Evolutionary conservation across 306 rosid genomes (phyloP).

Genomic region (Dryas alaskensis): DNA sequence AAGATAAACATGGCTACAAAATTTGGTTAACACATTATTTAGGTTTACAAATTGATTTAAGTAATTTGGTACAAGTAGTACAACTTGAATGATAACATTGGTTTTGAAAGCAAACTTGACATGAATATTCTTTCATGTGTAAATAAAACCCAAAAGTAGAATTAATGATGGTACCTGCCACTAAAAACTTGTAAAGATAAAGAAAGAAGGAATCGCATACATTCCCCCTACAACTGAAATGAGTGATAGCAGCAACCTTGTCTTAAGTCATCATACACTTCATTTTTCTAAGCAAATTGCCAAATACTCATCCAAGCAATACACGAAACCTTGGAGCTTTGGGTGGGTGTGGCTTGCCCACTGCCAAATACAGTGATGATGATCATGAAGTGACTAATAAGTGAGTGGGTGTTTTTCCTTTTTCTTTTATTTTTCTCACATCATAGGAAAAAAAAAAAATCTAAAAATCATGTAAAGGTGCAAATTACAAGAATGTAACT

Average conservation of each 20-base stretch:
- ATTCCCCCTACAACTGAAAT: constrained; percentile 22
- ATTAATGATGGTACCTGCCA: neutral
- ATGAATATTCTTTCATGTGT: neutral
- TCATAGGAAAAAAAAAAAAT: neutral
- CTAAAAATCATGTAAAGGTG: neutral
- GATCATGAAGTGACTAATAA: constrained; percentile 3
- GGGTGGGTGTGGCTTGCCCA: neutral
- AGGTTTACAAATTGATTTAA: too few relatives aligned
- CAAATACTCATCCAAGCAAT: constrained; percentile 8
- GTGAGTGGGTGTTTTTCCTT: neutral
- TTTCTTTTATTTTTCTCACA: neutral
- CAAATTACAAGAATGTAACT: neutral
- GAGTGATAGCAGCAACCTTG: constrained; percentile 27
- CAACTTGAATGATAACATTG: too few relatives aligned
- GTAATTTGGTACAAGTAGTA: too few relatives aligned
- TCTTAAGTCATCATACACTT: constrained; percentile 10
- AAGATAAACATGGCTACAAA: too few relatives aligned
- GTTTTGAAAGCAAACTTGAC: neutral
- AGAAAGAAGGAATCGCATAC: neutral
- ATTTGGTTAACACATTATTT: too few relatives aligned
- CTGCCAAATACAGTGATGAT: constrained; percentile 1
- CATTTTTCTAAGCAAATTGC: constrained; percentile 12
- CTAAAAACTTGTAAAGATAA: neutral
- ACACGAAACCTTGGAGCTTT: neutral
- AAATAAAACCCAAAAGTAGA: neutral